Conservation (phyloP, 2,329 filamentous ascomycete species). For the Gyromitra esculenta region DNA sequence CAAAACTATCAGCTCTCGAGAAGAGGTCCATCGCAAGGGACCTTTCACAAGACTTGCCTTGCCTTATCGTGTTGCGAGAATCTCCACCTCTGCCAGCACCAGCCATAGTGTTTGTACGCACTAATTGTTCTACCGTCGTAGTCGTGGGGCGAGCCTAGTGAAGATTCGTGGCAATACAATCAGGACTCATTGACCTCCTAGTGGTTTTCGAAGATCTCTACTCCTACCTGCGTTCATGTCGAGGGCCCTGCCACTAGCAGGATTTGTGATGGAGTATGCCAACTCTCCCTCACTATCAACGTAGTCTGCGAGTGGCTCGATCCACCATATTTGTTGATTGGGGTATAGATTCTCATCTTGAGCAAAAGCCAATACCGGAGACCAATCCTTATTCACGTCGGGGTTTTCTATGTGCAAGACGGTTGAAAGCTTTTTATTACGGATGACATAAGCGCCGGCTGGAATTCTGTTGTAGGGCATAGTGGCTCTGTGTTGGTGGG, state of each 20-base stretch:
- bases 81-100: neutral
- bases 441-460: neutral
- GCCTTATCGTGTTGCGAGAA: neutral
- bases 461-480: neutral
- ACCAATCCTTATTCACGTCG: neutral
- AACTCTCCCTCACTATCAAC: neutral
- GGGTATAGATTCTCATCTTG: neutral
- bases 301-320: neutral
- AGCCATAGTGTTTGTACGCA: neutral
- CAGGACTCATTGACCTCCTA: too few relatives aligned
- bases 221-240: neutral
- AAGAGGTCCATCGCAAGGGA: neutral
- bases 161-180: too few relatives aligned
- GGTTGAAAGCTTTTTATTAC: neutral
- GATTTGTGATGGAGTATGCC: neutral
- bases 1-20: neutral
- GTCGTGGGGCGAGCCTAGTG: neutral
- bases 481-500: neutral
- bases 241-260: neutral
- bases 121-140: neutral
- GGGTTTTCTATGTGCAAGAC: neutral
- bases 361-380: neutral
- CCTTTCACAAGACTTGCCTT: neutral
- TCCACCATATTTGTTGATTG: constrained; percentile 12
- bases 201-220: neutral